Evolutionary conservation across 2,329 filamentous ascomycete genomes (phyloP), one percentile per base, ranked within the genome.

Genomic region (Akanthomyces dipterigenus): DNA sequence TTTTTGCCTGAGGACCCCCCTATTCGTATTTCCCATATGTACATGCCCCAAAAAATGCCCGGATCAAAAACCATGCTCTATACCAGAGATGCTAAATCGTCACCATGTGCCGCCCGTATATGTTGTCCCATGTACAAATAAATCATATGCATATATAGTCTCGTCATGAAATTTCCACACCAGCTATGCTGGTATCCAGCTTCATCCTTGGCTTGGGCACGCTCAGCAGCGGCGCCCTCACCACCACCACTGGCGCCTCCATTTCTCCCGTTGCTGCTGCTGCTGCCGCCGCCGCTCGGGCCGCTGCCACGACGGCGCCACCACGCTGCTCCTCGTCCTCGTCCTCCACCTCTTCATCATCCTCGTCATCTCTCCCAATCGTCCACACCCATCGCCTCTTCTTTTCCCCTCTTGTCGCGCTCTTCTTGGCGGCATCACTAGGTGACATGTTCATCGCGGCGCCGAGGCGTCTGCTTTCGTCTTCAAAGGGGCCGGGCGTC

Each of bases 311-410:
- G 22, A 79, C 71, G 2, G 78, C 77, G 1, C 75, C 78, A 40
- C 75, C 76, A 5, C 78, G 70, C 16, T 49, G 49, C 36, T 76
- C 73, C 60, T 76, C 74, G 53, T 78, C 74, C 16, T 78, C 73
- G 8, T 74, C 76, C 31, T 7, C 31, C 8, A 9, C 31, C 31
- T 77, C 74, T 16, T 78, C 73, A 7, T 74, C 76, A 2, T 75
- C 76, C 8, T 80, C 76, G 1, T 77, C 78, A 1, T 82, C 81
- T 62, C 80, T 78, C 3, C 80, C 82, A 49, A 88, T 86, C 1
- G 85, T 88, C 85, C 85, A 88, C 40, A 85, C 82, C 85, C 85
- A 88, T 48, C 80, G 80, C 14, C 84, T 76, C 71, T 82, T 86
- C 78, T 85, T 87, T 65, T 87, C 85, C 3, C 34, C 14, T 18